phyloP scores from a whole-genome alignment of 2,329 filamentous ascomycete genomes.

The Ceratocystis variospora region DNA sequence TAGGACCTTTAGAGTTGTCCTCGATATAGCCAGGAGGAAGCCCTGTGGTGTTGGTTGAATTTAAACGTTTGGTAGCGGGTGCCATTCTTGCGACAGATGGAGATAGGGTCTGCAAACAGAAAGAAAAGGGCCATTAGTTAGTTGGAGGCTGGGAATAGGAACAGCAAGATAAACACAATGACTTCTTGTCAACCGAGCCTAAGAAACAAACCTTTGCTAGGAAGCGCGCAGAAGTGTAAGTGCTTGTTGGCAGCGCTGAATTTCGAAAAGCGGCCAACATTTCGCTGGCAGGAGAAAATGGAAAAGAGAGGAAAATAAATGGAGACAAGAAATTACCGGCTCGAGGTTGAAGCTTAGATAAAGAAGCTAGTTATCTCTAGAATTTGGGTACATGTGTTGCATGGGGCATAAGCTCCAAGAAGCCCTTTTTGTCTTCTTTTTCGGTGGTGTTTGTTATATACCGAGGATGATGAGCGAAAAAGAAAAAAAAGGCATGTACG shows the following conservation, averaged over 20 bases:
- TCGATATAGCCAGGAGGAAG: constrained; percentile 54
- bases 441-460: not conserved
- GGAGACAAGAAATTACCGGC: not conserved
- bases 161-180: not conserved
- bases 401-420: not conserved
- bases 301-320: constrained; percentile 13
- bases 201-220: not conserved
- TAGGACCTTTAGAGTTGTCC: constrained; percentile 63
- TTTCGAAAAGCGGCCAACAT: constrained; percentile 16
- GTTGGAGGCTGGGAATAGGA: not conserved
- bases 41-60: constrained; percentile 5
- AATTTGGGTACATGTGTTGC: not conserved
- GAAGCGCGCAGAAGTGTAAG: constrained; percentile 6
- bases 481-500: constrained; percentile 3
- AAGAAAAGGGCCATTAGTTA: not conserved
- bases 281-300: constrained; percentile 5
- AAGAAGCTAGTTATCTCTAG: not conserved
- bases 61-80: constrained; percentile 20
- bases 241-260: constrained; percentile 8
- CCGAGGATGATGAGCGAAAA: constrained; percentile 7
- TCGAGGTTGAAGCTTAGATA: not conserved
- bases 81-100: constrained; percentile 14
- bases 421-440: not conserved
- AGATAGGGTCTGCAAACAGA: constrained; percentile 1
- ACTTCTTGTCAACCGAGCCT: not conserved